Evolutionary conservation across 192 early-diverging fungal species (phyloP), one percentile per base, ranked within the genome.

Genomic region (Mortierella hygrophila): DNA sequence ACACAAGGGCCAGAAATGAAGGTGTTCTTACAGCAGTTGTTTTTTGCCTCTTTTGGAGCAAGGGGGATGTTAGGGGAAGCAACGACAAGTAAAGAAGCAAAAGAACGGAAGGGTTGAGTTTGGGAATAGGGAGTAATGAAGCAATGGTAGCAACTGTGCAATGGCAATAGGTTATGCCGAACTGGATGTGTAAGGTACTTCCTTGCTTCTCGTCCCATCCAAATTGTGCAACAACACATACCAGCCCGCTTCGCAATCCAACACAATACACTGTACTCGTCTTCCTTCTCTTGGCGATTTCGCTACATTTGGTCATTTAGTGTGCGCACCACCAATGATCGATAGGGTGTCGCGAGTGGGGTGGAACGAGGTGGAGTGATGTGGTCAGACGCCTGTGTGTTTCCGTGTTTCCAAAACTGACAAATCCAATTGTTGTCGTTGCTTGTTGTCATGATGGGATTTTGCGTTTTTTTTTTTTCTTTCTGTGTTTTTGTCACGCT

Each of bases 11-110:
- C 7, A 60, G n/a, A 60, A 26, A 60, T 6, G 55, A 6, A n/a
- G 26, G 55, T 20, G 16, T 46, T 46, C 18, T 4, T 20, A 16
- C 47, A 52, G 18, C 26, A 32, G 10, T 65, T 65, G 60, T 35
- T 65, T 65, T 65, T 65, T 65, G 60, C 60, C 60, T 65, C 60
- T 65, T 65, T 65, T 32, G 60, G 60, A 65, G 1, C n/a, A 8
- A 11, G 60, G 29, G n/a, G n/a, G 29, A 4, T 7, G 11, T 65
- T 32, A 65, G 29, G 29, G 60, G 11, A 32, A 65, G 29, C 11
- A 23, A 32, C 1, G 26, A 26, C 4, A 32, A 63, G 60, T 15
- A 15, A 11, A 46, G 44, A 46, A 46, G 13, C 3, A 13, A 65
- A 32, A 32, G 11, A 10, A 65, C 10, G 3, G 8, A 4, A 3